A percentile compares a stretch with the other conserved stretches of the same genome.
phyloP scores from a whole-genome alignment of 1,284 basidiomycete genomes.

The Albatrellus sp. region DNA sequence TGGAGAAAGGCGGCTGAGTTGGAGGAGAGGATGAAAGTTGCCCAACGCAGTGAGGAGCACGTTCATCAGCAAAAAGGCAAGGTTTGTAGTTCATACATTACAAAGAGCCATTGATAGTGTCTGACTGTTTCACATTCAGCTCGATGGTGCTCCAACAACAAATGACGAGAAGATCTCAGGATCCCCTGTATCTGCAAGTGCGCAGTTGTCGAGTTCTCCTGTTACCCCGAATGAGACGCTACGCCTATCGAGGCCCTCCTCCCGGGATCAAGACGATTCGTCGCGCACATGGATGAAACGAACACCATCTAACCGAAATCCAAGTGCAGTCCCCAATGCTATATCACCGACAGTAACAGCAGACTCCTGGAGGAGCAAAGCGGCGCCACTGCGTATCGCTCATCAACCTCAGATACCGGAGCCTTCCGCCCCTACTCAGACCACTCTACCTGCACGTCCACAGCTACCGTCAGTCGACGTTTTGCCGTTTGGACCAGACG shows the following conservation, averaged over 20 bases:
- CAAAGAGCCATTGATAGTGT: neutral
- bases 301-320: constrained; percentile 16
- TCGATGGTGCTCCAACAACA: too few species aligned
- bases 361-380: constrained; percentile 55
- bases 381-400: constrained; percentile 19
- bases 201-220: constrained; percentile 1
- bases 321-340: constrained; percentile 11
- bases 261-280: constrained; percentile 11
- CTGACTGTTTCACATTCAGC: neutral
- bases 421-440: constrained; percentile 1
- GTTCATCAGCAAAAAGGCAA: neutral
- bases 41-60: constrained; percentile 23
- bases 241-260: constrained; percentile 16
- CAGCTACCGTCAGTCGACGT: constrained; percentile 33
- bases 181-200: neutral
- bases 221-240: constrained; percentile 6
- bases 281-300: constrained; percentile 17
- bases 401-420: constrained; percentile 8
- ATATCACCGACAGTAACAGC: constrained; percentile 24
- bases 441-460: constrained; percentile 24
- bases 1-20: constrained; percentile 77
- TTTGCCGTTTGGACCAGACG: constrained; percentile 35
- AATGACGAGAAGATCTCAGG: too few species aligned
- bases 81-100: neutral
- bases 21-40: constrained; percentile 58